Evolutionary conservation across 352 stramenopile species (phyloP), one percentile per base, ranked within the genome.

Genomic region (Peronosclerospora sorghi): DNA sequence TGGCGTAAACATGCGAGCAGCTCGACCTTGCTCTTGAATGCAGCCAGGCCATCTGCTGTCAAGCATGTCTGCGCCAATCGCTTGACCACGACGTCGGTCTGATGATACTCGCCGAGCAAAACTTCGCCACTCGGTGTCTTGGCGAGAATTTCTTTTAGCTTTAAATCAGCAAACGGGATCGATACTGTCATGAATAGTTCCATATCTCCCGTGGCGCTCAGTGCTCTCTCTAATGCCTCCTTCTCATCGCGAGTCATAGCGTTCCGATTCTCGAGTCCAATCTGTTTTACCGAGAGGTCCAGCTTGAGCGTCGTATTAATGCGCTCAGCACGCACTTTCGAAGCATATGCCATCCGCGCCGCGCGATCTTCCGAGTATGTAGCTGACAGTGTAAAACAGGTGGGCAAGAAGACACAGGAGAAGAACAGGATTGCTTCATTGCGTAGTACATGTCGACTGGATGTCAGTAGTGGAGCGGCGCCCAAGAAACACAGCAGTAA

Each of bases 261-360:
- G 24, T 73, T 76, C 1, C 62, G 62, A 35, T 83, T 86, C 51
- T 86, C 74, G 4, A 87, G 50, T 0, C 74, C 68, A 27, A 71
- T 72, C 24, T 74, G 70, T 35, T 87, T 87, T 20, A 84, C 64
- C 8, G 73, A 86, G 5, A 87, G 45, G 37, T 86, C 77, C 34
- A 86, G 47, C 39, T 87, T 90, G 4, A 90, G 55, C 28, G 74
- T 78, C 37, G 75, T 90, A 48, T 90, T 90, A 41, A 90, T 79
- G 5, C 77, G 69, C 35, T 90, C 74, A 0, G 74, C 77, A 40
- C 69, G 70, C 8, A 86, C 56, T 59, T 86, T 83, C 0, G 69
- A 84, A 0, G 70, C 73, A 41, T 86, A 90, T 5, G 73, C 74
- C 34, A 83, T 74, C 0, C 77, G 66, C 1, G 68, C 58, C 1